Evolutionary conservation across 495 filamentous ascomycete genomes (phyloP).

Genomic region (Hypoxylon lenormandii): DNA sequence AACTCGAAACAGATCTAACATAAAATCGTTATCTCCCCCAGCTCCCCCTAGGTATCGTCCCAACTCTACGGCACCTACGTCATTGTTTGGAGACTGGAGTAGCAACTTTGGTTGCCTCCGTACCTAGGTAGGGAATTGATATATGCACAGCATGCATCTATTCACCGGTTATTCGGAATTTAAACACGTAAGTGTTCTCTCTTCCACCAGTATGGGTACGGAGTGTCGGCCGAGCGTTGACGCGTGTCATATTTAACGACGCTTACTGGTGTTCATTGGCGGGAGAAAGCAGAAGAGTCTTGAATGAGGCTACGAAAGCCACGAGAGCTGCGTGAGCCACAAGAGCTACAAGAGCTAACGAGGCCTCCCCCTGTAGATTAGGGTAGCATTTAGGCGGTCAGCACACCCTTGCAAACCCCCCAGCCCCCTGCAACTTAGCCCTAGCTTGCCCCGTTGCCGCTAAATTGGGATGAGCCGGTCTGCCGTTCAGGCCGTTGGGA

Average conservation of each 20-base stretch:
- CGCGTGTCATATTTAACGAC: too few relatives aligned
- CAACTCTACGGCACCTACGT: conserved; percentile 33
- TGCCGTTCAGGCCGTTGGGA: neutral
- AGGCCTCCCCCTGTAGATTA: conserved; percentile 22
- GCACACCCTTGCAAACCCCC: neutral
- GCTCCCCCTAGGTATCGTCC: neutral
- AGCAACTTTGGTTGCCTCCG: neutral
- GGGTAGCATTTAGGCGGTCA: conserved; percentile 13
- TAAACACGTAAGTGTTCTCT: neutral
- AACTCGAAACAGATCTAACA: too few relatives aligned
- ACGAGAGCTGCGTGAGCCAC: too few relatives aligned
- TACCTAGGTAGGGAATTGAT: conserved; percentile 16
- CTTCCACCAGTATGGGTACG: too few relatives aligned
- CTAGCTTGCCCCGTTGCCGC: conserved; percentile 15
- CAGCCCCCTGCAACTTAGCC: neutral
- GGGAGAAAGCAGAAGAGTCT: neutral
- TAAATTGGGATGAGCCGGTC: conserved; percentile 34
- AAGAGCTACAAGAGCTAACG: conserved; percentile 20
- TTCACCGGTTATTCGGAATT: neutral
- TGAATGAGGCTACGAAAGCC: conserved; percentile 7
- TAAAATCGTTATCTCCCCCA: too few relatives aligned
- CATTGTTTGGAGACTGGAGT: conserved; percentile 14
- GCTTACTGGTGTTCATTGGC: conserved; percentile 4
- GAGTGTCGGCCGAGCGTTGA: too few relatives aligned
- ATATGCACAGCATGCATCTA: conserved; percentile 21